Conservation (phyloP, 108 stramenopile genomes). For the Nitzschia sp. region DNA sequence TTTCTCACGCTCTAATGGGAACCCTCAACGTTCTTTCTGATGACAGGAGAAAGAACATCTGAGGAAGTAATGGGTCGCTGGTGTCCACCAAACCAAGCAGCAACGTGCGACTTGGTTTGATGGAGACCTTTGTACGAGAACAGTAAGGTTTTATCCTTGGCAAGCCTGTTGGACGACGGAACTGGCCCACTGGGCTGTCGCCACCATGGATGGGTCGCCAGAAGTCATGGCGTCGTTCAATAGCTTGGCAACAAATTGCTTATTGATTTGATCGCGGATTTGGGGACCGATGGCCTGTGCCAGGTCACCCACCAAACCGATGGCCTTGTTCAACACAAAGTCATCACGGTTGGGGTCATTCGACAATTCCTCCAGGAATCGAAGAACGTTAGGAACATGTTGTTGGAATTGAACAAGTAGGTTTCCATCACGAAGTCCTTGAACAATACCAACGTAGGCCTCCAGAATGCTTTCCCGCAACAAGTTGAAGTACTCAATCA, state of each 20-base stretch:
- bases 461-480: conserved; percentile 91
- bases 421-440: conserved; percentile 81
- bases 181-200: conserved; percentile 66
- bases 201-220: conserved; percentile 51
- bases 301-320: conserved; percentile 81
- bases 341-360: conserved; percentile 69
- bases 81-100: conserved; percentile 24
- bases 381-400: conserved; percentile 59
- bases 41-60: too few relatives aligned
- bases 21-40: too few relatives aligned
- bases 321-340: conserved; percentile 75
- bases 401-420: conserved; percentile 54
- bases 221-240: conserved; percentile 57
- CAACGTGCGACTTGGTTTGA: conserved; percentile 17
- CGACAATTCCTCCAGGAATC: conserved; percentile 65
- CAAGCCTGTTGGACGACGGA: conserved; percentile 21
- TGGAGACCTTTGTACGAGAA: conserved; percentile 8
- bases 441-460: conserved; percentile 94
- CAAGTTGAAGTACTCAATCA: conserved; percentile 91
- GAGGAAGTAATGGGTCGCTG: background rate
- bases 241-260: conserved; percentile 61
- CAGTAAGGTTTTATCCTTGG: conserved; percentile 6
- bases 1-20: too few relatives aligned
- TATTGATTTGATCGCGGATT: conserved; percentile 60
- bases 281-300: conserved; percentile 56